Conservation (phyloP, 441 rosid species). For the Euphorbia corollata region DNA sequence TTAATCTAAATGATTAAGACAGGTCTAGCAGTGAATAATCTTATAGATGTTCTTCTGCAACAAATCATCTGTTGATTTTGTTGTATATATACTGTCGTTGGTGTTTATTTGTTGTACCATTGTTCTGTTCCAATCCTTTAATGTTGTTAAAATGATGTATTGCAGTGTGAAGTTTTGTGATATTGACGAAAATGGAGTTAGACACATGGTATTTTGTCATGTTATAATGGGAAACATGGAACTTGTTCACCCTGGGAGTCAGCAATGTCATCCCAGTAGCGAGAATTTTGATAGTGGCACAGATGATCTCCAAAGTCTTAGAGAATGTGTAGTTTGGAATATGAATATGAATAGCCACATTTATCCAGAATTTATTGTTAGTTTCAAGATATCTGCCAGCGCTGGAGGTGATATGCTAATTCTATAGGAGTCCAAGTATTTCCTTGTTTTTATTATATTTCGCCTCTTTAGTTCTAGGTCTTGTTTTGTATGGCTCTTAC, state of each 20-base stretch:
- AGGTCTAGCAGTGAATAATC: neutral
- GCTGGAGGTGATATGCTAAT: conserved; percentile 70
- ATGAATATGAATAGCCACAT: conserved; percentile 87
- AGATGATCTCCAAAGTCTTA: conserved; percentile 68
- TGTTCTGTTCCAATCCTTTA: neutral
- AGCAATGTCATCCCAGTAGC: conserved; percentile 57
- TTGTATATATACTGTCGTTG: neutral
- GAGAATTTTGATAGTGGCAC: conserved; percentile 81
- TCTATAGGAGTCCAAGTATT: conserved; percentile 21
- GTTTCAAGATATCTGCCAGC: conserved; percentile 66
- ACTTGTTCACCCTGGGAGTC: conserved; percentile 49
- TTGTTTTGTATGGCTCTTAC: conserved; percentile 27
- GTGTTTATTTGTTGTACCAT: conserved; percentile 8
- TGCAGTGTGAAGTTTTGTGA: conserved; percentile 79
- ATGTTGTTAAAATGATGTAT: conserved; percentile 21
- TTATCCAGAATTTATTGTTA: conserved; percentile 81
- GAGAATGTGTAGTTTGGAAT: conserved; percentile 66
- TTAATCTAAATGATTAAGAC: neutral
- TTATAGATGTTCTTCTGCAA: neutral
- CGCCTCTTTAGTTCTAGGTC: conserved; percentile 30
- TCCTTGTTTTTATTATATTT: conserved; percentile 2
- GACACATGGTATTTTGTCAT: conserved; percentile 65
- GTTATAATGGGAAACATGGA: conserved; percentile 97
- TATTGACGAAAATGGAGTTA: conserved; percentile 81
- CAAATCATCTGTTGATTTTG: neutral